phyloP scores from a whole-genome alignment of 345 rosid species.

The Anacardium occidentale region DNA sequence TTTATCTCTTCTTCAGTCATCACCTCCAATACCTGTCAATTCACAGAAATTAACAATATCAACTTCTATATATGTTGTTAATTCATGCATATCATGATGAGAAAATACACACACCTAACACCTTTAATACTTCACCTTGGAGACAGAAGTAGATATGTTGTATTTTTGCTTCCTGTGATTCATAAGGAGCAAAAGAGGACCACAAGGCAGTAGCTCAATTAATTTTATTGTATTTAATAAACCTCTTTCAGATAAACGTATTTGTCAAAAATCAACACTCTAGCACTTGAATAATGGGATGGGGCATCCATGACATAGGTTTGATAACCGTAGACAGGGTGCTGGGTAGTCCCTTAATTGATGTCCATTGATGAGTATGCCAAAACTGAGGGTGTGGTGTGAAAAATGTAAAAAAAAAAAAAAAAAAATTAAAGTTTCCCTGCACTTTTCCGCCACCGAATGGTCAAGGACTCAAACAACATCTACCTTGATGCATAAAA shows the following conservation, averaged over 20 bases:
- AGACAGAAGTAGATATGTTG: not conserved
- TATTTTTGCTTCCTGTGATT: not conserved
- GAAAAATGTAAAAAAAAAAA: no score
- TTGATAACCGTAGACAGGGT: no score
- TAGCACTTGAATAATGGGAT: no score
- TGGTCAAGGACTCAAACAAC: no score
- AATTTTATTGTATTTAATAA: not conserved
- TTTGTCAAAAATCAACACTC: slow-evolving; percentile 12
- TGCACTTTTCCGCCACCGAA: no score
- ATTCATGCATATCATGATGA: not conserved
- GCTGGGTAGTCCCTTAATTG: no score
- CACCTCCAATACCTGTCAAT: slow-evolving; percentile 61
- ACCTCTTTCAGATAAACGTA: slow-evolving; percentile 16
- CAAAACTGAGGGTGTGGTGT: no score
- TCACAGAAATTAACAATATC: not conserved
- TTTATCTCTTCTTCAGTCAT: slow-evolving; percentile 58
- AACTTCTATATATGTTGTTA: no score
- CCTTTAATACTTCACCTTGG: slow-evolving; percentile 16
- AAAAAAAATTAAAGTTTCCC: no score
- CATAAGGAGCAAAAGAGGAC: slow-evolving; percentile 7
- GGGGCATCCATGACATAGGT: no score
- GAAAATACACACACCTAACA: slow-evolving; percentile 25
- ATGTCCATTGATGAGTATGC: no score
- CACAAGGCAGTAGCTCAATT: slow-evolving; percentile 11
- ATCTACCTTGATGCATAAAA: no score